Evolutionary conservation across 176 grass and related monocot species (phyloP), one percentile per base, ranked within the genome.

Genomic region (Aegilops sharonensis): DNA sequence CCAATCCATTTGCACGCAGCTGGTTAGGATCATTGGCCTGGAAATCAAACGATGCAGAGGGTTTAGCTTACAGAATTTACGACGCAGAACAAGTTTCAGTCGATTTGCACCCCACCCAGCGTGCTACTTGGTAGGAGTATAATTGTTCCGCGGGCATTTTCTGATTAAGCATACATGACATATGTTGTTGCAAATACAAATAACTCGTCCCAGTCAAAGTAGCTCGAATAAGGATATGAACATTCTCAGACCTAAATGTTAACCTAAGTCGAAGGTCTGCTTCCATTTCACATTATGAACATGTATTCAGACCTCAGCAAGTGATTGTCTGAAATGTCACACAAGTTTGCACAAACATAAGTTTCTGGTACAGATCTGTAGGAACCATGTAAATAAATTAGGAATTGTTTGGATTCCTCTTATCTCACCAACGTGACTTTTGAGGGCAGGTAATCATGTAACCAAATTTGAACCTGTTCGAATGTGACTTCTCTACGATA

Each of bases 371-470:
- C 11, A 71, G 36, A 67, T 62, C 17, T 45, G 40, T 32, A 43
- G 35, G 50, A 70, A 80, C 20, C 7, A 34, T 61, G 25, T 69
- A 72, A 18, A 13, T 9, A 68, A 42, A 37, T 25, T 78, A 57
- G 9, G 50, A 69, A 23, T 9, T 75, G 27, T 60, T 86, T 27
- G 39, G 61, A 74, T 32, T 37, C 81, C 54, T 72, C 81, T 62
- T 7, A 74, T 74, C 15, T 62, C 54, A 63, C 10, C 34, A 75
- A 84, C 18, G 8, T 65, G 36, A 79, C 23, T 64, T 15, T 17
- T 29, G 48, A 57, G 23, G 61, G 60, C 27, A 20, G 14, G 17
- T 81, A 40, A 80, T 80, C 36, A 45, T 80, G 61, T 80, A 81
- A 75, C 42, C 14, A 75, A 50, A 30, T 66, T 30, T 47, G 62